These are phyloP conservation scores for Seiridium cupressi DNA, from an alignment of 2,329 filamentous ascomycete species.

Conservation along the genomic window DNA sequence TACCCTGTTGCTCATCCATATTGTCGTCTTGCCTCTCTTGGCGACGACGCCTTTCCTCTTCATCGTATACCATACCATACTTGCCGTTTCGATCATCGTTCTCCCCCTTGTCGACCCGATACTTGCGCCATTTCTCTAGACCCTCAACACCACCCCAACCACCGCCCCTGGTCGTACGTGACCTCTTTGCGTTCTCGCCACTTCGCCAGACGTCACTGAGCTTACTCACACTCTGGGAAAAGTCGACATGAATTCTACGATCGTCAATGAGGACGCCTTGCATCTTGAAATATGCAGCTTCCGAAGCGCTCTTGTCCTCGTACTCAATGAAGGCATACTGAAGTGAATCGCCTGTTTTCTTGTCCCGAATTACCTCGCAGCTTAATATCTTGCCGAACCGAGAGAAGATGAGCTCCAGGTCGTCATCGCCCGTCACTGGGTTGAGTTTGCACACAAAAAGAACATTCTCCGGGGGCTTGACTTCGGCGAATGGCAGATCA, in stretches of 20 bases:
- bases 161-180: slow-evolving; percentile 43
- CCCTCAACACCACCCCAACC: slow-evolving; percentile 89
- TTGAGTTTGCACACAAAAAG: slow-evolving; percentile 99
- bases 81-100: slow-evolving; percentile 40
- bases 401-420: slow-evolving; percentile 93
- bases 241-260: slow-evolving; percentile 96
- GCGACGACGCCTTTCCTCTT: slow-evolving; percentile 61
- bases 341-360: slow-evolving; percentile 88
- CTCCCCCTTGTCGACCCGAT: slow-evolving; percentile 49
- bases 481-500: slow-evolving; percentile 93
- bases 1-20: slow-evolving; percentile 18
- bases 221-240: slow-evolving; percentile 90
- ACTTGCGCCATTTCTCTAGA: slow-evolving; percentile 88
- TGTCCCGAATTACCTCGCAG: slow-evolving; percentile 94
- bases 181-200: slow-evolving; percentile 78
- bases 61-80: slow-evolving; percentile 82
- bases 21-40: slow-evolving; percentile 39
- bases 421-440: slow-evolving; percentile 91
- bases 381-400: slow-evolving; percentile 94
- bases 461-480: slow-evolving; percentile 95
- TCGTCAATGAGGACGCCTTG: slow-evolving; percentile 96
- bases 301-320: slow-evolving; percentile 87
- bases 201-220: slow-evolving; percentile 87
- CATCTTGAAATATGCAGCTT: slow-evolving; percentile 98
- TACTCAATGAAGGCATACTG: slow-evolving; percentile 99